phyloP scores from a whole-genome alignment of 208 protist species.

The Trypanosoma avium region DNA sequence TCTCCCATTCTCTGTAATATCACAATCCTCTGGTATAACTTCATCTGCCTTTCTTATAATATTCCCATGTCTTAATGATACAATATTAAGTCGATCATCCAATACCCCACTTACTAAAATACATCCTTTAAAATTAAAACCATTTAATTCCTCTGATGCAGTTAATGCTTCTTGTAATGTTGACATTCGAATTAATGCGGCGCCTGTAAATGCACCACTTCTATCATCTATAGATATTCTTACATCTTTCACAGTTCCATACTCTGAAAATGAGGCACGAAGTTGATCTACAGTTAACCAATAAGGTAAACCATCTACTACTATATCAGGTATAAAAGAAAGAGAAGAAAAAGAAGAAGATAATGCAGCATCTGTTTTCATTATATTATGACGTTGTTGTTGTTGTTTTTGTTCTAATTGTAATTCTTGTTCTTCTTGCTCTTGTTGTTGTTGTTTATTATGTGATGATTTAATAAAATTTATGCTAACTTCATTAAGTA shows the following conservation, averaged over 20 bases:
- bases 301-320: constrained; percentile 83
- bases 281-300: constrained; percentile 81
- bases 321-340: constrained; percentile 72
- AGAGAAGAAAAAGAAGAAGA: constrained; percentile 1
- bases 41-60: constrained; percentile 33
- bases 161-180: constrained; percentile 61
- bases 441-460: background rate
- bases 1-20: constrained; percentile 61
- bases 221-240: constrained; percentile 72
- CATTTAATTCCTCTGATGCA: constrained; percentile 61
- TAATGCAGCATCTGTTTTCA: too few relatives aligned
- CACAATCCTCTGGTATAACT: constrained; percentile 25
- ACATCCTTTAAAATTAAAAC: constrained; percentile 39
- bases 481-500: constrained; percentile 36
- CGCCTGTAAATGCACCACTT: constrained; percentile 76
- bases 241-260: constrained; percentile 54
- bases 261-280: constrained; percentile 61
- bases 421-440: background rate
- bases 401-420: too few relatives aligned
- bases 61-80: constrained; percentile 56
- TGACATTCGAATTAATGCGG: constrained; percentile 75
- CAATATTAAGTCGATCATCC: constrained; percentile 64
- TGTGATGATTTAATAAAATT: constrained; percentile 13
- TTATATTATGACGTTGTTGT: too few relatives aligned
- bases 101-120: constrained; percentile 62